Evolutionary conservation across 2,329 filamentous ascomycete species (phyloP), one percentile per base, ranked within the genome.

Genomic region (Aureobasidium sp.): DNA sequence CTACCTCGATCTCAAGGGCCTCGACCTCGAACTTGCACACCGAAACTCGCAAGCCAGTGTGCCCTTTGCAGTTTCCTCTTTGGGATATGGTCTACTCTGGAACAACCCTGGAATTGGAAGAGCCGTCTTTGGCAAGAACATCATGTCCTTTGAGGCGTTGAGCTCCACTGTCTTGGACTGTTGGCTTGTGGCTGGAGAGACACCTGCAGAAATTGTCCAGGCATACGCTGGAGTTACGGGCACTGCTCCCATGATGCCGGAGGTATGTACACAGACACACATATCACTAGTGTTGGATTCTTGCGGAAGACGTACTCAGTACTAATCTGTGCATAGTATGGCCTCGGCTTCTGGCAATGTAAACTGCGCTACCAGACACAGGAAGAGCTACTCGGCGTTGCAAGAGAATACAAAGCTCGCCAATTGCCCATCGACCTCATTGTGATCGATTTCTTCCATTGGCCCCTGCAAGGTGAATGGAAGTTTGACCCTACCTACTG

Each of bases 391-490:
- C 75, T 88, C 0, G 71, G 75, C 6, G 79, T 88, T 0, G 85
- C 85, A 0, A 72, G 85, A 5, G 84, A 87, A 67, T 84, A 87
- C 65, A 79, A 78, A 57, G 72, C 74, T 36, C 74, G 84, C 1
- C 69, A 81, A 0, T 69, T 88, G 17, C 85, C 85, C 0, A 75
- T 88, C 20, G 84, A 87, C 68, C 68, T 88, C 2, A 87, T 88
- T n/a, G 85, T 88, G 0, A 75, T 84, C 41, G 86, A 88, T 67
- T 88, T 84, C 70, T 88, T 88, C 69, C 85, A 88, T 68, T 88
- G 86, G 86, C 80, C 81, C 8, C 76, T 77, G 8, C 84, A 88
- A 68, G 86, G 86, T 6, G 86, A 88, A 61, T 88, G 86, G 85
- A 82, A 78, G 42, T 88, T 88, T 65, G 86, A 89, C 67, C 73